These are phyloP conservation scores for Zancudomyces culisetae DNA, from an alignment of 371 early-diverging fungal genomes.

Conservation along the genomic window DNA sequence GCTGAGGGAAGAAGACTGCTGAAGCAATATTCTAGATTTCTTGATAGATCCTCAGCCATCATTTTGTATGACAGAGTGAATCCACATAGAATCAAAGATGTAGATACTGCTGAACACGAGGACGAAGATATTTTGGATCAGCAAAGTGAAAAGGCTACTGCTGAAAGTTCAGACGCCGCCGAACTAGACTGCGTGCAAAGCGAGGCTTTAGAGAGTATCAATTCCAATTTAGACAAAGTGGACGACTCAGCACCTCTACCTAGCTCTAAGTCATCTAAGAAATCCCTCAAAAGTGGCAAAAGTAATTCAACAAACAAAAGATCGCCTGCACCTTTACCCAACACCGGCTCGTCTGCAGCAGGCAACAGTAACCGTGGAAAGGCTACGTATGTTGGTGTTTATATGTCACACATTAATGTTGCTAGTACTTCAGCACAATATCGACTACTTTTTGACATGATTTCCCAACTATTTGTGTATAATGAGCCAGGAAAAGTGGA, in stretches of 20 bases:
- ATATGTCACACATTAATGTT: slow-evolving; percentile 43
- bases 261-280: no score
- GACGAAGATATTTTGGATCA: background rate
- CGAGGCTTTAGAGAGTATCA: no score
- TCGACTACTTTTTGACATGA: slow-evolving; percentile 43
- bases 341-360: background rate
- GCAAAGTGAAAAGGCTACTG: background rate
- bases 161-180: background rate
- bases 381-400: slow-evolving; percentile 38
- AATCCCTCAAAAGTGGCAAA: background rate
- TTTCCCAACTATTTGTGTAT: slow-evolving; percentile 58
- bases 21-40: slow-evolving; percentile 49
- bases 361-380: slow-evolving; percentile 1
- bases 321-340: background rate
- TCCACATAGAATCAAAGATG: slow-evolving; percentile 34
- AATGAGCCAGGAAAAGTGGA: slow-evolving; percentile 57
- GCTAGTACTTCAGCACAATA: slow-evolving; percentile 56
- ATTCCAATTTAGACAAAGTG: no score
- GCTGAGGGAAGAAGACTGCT: background rate
- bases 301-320: slow-evolving; percentile 3
- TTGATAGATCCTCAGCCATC: slow-evolving; percentile 46
- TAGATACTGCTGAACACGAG: background rate
- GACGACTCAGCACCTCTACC: no score
- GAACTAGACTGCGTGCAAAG: no score
- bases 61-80: slow-evolving; percentile 62